Base-by-base conservation (phyloP, 176 grass and related monocot genomes). In the Eremochloa ophiuroides region DNA sequence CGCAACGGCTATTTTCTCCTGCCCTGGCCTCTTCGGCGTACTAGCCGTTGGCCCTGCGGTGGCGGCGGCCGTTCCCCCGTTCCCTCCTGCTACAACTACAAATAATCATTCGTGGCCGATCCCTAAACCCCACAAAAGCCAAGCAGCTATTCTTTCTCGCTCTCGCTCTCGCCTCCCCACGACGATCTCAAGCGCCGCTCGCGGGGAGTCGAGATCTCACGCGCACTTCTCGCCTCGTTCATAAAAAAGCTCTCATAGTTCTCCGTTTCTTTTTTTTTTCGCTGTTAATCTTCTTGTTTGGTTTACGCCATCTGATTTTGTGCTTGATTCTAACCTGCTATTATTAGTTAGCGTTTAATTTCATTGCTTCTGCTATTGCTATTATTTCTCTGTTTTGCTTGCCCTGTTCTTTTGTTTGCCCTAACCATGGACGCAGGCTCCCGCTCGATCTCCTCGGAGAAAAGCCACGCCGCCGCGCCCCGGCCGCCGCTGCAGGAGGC, bases 351-450 rank as follows among this genome's bases (percentile, higher is more conserved):
- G 16, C 40, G 31, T 27, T 76, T 27, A 31, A n/a, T 34, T 41
- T 26, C 25, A 14, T n/a, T 42, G 29, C 1, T 13, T 35, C 20
- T 35, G 26, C 64, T 71, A 55, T 59, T 83, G 16, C n/a, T n/a
- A n/a, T n/a, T n/a, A n/a, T n/a, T n/a, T n/a, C n/a, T n/a, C n/a
- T n/a, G n/a, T n/a, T n/a, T n/a, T 26, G 29, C 16, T 73, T 78
- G 10, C 34, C 46, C 9, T 44, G 48, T 77, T 76, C 30, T 31
- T 60, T 50, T 34, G 47, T 69, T 85, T 55, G 39, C 62, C 35
- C 76, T 89, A 74, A 88, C 50, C 72, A 94, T 94, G 88, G 92
- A 86, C 44, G 80, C 77, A 91, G 62, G 80, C 2, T 89, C 92
- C 74, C 30, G 23, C 59, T 84, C 89, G 26, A 84, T 87, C 80